Conservation (phyloP, 495 filamentous ascomycete genomes). For the Daldinia childiae region DNA sequence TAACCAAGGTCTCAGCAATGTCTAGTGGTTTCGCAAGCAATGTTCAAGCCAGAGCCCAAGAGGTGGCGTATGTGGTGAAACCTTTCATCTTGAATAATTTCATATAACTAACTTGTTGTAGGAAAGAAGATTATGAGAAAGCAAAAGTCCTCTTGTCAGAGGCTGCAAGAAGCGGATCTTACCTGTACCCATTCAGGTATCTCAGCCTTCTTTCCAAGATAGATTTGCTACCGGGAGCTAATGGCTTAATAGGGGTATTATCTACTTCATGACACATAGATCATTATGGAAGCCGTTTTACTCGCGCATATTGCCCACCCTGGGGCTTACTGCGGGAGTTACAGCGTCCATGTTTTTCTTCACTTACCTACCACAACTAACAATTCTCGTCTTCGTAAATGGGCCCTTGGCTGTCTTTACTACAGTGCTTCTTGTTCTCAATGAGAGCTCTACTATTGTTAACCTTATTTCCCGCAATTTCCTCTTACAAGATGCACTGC, state of each 20-base stretch:
- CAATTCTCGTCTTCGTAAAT: conserved; percentile 80
- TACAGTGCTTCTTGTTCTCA: conserved; percentile 79
- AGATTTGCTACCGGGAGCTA: conserved; percentile 3
- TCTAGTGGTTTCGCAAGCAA: conserved; percentile 43
- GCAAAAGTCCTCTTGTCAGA: conserved; percentile 64
- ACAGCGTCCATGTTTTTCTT: conserved; percentile 81
- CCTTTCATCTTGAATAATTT: background rate
- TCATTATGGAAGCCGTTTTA: conserved; percentile 73
- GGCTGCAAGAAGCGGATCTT: conserved; percentile 77
- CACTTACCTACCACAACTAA: conserved; percentile 89
- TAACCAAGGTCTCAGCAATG: conserved; percentile 21
- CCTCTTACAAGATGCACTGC: conserved; percentile 77
- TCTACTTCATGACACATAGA: conserved; percentile 78
- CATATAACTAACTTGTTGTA: conserved; percentile 38
- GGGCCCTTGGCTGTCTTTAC: conserved; percentile 85
- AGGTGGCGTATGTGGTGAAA: conserved; percentile 56
- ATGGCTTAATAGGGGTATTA: conserved; percentile 65
- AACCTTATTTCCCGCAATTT: conserved; percentile 77
- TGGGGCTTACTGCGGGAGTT: conserved; percentile 72
- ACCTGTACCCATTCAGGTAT: conserved; percentile 84
- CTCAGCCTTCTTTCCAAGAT: background rate
- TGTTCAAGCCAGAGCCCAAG: conserved; percentile 56
- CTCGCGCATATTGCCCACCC: conserved; percentile 71
- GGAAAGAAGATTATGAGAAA: conserved; percentile 66
- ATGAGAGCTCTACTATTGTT: conserved; percentile 82